phyloP scores from a whole-genome alignment of 2,329 filamentous ascomycete species.

The Beauveria sp. region DNA sequence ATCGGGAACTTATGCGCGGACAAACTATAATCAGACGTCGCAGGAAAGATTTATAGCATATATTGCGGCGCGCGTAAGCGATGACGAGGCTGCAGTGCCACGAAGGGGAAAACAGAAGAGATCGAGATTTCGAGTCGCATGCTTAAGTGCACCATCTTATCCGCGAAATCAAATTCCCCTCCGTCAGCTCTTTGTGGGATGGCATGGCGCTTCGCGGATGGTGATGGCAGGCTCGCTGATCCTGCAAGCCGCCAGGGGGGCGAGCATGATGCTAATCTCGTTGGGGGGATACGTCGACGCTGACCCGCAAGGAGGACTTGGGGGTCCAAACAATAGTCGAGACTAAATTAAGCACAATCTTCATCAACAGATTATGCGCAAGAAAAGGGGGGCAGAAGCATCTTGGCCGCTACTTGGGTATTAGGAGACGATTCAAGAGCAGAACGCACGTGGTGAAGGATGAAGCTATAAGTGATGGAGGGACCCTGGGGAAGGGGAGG shows the following conservation, averaged over 20 bases:
- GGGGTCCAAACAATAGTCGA: not conserved
- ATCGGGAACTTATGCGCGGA: too few species aligned
- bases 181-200: not conserved
- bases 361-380: not conserved
- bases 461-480: conserved; percentile 4
- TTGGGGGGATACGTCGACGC: not conserved
- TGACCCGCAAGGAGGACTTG: not conserved
- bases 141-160: not conserved
- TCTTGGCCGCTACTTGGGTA: not conserved
- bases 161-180: not conserved
- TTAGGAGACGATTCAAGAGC: not conserved
- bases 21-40: not conserved
- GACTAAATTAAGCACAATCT: not conserved
- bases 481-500: not conserved
- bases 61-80: not conserved
- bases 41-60: not conserved
- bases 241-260: conserved; percentile 5
- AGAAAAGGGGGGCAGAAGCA: too few species aligned
- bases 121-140: conserved; percentile 1
- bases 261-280: not conserved
- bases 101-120: not conserved
- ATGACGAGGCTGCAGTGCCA: not conserved
- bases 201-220: not conserved
- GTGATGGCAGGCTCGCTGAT: not conserved
- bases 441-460: not conserved